Evolutionary conservation across 805 yeast genomes (phyloP), one percentile per base, ranked within the genome.

Genomic region (Wickerhamiella hasegawae): DNA sequence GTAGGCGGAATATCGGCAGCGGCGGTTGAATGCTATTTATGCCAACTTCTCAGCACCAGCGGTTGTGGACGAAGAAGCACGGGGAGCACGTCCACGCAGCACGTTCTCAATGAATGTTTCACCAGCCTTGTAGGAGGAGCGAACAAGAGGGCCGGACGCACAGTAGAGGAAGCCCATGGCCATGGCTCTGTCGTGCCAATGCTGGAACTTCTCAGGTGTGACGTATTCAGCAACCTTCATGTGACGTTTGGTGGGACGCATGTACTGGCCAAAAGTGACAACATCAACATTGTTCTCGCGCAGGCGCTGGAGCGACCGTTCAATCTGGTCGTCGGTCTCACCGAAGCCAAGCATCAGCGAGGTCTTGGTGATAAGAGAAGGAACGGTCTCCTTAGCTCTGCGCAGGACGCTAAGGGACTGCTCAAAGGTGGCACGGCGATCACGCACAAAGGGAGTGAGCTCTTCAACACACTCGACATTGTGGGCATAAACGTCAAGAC

Each of bases 221-320:
- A 90, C 72, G 50, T 90, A 90, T 47, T 87, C 96, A 9, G 82
- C 95, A 29, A 90, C 99, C 62, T 85, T 85, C 92, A 90, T 84
- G 57, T 90, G 99, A 52, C 98, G 75, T 59, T 81, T 90, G 2
- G 99, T 90, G 31, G 99, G 99, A 55, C 98, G 71, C 96, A 90
- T 90, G 58, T 90, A 90, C 60, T 90, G 99, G 25, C 99, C 99
- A 59, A 90, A 90, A 0, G 99, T 90, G 14, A 90, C 95, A 33
- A 90, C 94, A 52, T 90, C 97, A 55, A 93, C 90, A 6, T 68
- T 61, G 30, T 76, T 69, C 15, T 60, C 72, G 43, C 97, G 70
- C 45, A 92, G 63, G 53, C 82, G 93, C 42, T 57, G 65, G 49
- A 90, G 55, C 0, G 96, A 76, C 44, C 72, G 75, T 52, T 74